Base-by-base conservation (phyloP, 2,329 filamentous ascomycete genomes). In the Apiospora aurea region DNA sequence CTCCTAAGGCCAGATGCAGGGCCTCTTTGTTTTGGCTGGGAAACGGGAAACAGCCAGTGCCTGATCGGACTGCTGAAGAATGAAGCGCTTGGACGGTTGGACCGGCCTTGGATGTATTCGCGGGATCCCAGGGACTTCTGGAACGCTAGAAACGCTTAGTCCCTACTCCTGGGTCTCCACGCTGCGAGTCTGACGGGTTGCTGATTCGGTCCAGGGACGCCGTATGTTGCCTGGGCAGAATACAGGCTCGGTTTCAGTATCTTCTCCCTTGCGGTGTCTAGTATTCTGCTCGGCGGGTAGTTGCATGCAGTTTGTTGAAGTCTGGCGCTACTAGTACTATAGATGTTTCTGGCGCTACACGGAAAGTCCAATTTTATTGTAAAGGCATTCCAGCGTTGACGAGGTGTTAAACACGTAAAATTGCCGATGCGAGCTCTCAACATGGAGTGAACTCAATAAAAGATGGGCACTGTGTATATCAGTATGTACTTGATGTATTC, bases 101-200 rank as follows among this genome's bases (percentile, higher is more conserved):
- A 41, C 57, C 57, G 34, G 34, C 34, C 57, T 64, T 38, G 18
- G 34, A 64, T 64, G 57, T 64, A 61, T 61, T 61, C 29, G 53
- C 16, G 53, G 49, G 14, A 57, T 57, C 51, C 14, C 51, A 57
- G 51, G 51, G 34, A n/a, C 34, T 41, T 41, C 57, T 64, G 57
- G 57, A 64, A 64, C 57, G 34, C 57, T 64, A 64, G 57, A 64
- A 64, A 64, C 57, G 57, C 57, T 41, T 64, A 64, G 53, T 29
- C 29, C 53, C 57, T n/a, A 64, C 29, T 64, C 57, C 57, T 64
- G 57, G 57, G 57, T 64, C 34, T 41, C 57, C 57, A 64, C 57
- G 57, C 57, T 41, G n/a, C 18, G 34, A 61, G 53, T 21, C 53
- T 61, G 53, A 38, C 26, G 53, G 53, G 26, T 38, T 61, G 29